These are phyloP conservation scores for Zopfia rhizophila DNA, from an alignment of 2,329 filamentous ascomycete genomes.

Conservation along the genomic window DNA sequence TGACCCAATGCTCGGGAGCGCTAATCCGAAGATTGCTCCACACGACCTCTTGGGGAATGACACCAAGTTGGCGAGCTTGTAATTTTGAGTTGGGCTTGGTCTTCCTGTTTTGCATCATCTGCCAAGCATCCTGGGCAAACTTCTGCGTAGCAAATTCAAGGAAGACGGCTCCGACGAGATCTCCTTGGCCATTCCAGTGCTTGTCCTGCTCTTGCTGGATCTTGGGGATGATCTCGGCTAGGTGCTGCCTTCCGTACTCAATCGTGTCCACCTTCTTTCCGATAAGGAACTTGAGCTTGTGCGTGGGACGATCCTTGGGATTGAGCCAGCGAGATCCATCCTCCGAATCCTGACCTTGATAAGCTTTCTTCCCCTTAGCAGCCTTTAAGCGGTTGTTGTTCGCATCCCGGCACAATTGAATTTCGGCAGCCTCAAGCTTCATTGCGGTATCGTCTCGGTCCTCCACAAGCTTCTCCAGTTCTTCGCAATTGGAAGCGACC, in stretches of 20 bases:
- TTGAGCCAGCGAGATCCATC: conserved; percentile 56
- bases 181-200: conserved; percentile 73
- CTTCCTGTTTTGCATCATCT: conserved; percentile 67
- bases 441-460: conserved; percentile 55
- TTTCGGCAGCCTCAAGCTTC: conserved; percentile 57
- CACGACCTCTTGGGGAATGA: conserved; percentile 58
- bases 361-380: conserved; percentile 64
- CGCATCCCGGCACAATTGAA: conserved; percentile 58
- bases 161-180: conserved; percentile 81
- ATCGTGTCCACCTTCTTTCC: conserved; percentile 74
- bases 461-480: conserved; percentile 56
- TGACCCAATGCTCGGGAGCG: conserved; percentile 35
- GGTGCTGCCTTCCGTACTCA: conserved; percentile 80
- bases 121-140: conserved; percentile 85
- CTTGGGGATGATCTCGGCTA: conserved; percentile 77
- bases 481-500: conserved; percentile 58
- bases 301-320: conserved; percentile 53
- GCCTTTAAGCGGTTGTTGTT: conserved; percentile 76
- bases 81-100: conserved; percentile 48
- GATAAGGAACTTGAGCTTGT: conserved; percentile 53
- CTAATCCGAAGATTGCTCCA: conserved; percentile 58
- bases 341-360: conserved; percentile 53
- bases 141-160: conserved; percentile 86
- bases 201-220: conserved; percentile 74
- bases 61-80: conserved; percentile 54